Conservation (phyloP, 768 basidiomycete genomes). For the Agrocybe pediades region DNA sequence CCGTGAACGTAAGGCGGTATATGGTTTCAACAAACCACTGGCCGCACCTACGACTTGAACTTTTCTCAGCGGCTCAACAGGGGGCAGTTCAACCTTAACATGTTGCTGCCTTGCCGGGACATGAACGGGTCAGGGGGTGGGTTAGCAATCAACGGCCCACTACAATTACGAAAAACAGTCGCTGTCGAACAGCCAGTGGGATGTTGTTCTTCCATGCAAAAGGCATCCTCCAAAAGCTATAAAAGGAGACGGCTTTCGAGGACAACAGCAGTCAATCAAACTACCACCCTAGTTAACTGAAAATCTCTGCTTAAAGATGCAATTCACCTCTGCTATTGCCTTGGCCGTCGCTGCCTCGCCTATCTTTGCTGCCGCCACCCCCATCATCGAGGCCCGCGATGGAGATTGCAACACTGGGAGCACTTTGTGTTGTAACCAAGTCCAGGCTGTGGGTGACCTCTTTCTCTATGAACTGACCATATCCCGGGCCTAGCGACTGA, state of each 20-base stretch:
- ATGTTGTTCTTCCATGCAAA: too few relatives aligned
- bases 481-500: not conserved
- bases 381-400: constrained; percentile 2
- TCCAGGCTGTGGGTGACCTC: not conserved
- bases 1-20: too few relatives aligned
- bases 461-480: not conserved
- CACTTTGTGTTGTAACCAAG: constrained; percentile 4
- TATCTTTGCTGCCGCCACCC: constrained; percentile 15
- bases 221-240: too few relatives aligned
- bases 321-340: constrained; percentile 9
- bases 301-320: constrained; percentile 6
- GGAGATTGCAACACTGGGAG: constrained; percentile 4
- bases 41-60: too few relatives aligned
- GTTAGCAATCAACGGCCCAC: too few relatives aligned
- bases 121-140: too few relatives aligned
- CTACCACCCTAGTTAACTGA: not conserved
- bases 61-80: too few relatives aligned
- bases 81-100: too few relatives aligned
- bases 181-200: too few relatives aligned
- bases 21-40: too few relatives aligned
- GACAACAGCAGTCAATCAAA: constrained; percentile 1
- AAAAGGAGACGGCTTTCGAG: not conserved
- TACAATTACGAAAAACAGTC: too few relatives aligned
- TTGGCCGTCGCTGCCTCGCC: constrained; percentile 7
- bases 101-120: too few relatives aligned